phyloP scores from a whole-genome alignment of 2,329 filamentous ascomycete genomes.

The Aaosphaeria arxii region DNA sequence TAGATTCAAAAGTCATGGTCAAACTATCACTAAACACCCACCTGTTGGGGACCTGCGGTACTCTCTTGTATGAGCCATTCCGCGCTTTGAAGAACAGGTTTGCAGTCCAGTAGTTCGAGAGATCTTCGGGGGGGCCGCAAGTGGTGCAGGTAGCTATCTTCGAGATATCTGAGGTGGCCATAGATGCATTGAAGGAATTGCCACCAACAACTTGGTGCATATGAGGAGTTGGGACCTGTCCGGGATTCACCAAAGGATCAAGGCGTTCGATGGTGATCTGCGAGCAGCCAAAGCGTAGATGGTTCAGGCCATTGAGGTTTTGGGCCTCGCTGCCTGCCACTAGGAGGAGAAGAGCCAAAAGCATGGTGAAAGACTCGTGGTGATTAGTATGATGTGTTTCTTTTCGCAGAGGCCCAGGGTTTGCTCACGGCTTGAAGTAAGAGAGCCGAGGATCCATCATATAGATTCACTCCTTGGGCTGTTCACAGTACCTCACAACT shows the following conservation, averaged over 20 bases:
- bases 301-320: slow-evolving; percentile 3
- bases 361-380: neutral
- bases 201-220: slow-evolving; percentile 11
- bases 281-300: slow-evolving; percentile 11
- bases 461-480: too few species aligned
- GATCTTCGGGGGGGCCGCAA: slow-evolving; percentile 6
- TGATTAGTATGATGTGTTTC: too few species aligned
- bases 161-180: slow-evolving; percentile 8
- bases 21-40: neutral
- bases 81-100: slow-evolving; percentile 20
- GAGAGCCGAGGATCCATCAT: too few species aligned
- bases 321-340: slow-evolving; percentile 1
- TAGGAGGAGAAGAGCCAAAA: slow-evolving; percentile 1
- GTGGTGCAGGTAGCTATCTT: slow-evolving; percentile 13
- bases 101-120: slow-evolving; percentile 26
- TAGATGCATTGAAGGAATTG: slow-evolving; percentile 14
- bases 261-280: slow-evolving; percentile 10
- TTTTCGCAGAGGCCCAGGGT: too few species aligned
- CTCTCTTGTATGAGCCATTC: slow-evolving; percentile 36
- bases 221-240: slow-evolving; percentile 6
- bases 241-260: slow-evolving; percentile 25
- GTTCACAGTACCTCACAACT: too few species aligned
- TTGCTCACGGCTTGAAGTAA: too few species aligned
- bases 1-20: neutral
- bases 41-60: slow-evolving; percentile 35